Conservation (phyloP, 148 eudicot genomes). For the Chenopodium suecicum region DNA sequence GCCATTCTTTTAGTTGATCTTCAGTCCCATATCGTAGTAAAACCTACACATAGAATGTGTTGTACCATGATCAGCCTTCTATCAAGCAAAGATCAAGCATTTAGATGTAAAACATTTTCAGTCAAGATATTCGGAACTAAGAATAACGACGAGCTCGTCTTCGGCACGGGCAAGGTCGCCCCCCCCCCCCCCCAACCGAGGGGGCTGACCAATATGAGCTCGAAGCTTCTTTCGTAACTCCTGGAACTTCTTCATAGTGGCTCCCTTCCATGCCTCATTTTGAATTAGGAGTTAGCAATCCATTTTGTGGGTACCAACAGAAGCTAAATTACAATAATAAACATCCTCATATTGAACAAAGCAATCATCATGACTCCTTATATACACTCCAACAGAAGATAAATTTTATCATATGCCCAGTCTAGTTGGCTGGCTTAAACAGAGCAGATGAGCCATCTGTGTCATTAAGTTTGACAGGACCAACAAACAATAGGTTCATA, state of each 20-base stretch:
- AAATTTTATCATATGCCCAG: background rate
- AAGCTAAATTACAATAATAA: background rate
- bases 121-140: background rate
- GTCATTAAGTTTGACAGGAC: background rate
- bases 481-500: background rate
- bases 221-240: no score
- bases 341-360: background rate
- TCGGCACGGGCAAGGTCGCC: no score
- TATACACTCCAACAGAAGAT: background rate
- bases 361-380: background rate
- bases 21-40: conserved; percentile 86
- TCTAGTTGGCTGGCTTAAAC: background rate
- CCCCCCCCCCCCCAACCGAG: no score
- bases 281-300: no score
- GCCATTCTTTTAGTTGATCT: conserved; percentile 85
- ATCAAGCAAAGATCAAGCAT: background rate
- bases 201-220: no score
- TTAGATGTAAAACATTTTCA: background rate
- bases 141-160: no score
- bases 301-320: no score
- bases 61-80: conserved; percentile 7
- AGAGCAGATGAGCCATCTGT: background rate
- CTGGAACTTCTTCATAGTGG: no score
- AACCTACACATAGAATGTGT: conserved; percentile 45
- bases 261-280: no score